phyloP scores from a whole-genome alignment of 495 filamentous ascomycete genomes.

The Talaromyces adpressus region DNA sequence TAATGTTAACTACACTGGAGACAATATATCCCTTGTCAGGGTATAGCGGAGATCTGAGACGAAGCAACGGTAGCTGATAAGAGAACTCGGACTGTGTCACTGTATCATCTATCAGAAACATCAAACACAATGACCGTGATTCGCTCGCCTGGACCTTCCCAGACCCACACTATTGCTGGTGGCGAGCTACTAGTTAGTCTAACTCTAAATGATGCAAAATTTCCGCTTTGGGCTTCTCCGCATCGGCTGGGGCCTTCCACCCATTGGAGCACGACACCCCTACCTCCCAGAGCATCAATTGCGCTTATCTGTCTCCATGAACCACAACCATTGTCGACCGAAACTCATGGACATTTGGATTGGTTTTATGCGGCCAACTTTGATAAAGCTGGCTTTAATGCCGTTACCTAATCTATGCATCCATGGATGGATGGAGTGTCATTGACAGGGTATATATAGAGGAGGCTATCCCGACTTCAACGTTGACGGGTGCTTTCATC shows the following conservation, averaged over 20 bases:
- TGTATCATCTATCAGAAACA: background rate
- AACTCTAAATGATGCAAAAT: background rate
- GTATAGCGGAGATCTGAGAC: background rate
- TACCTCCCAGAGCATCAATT: background rate
- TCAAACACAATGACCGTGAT: background rate
- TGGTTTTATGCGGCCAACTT: background rate
- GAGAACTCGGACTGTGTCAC: too few species aligned
- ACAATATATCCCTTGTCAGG: background rate
- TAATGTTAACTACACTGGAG: background rate
- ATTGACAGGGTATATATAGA: background rate
- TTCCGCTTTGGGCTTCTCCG: background rate
- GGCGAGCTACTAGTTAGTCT: too few species aligned
- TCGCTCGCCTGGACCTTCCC: slow-evolving; percentile 8
- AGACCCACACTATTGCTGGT: background rate
- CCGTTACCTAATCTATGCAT: background rate
- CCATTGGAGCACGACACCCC: background rate
- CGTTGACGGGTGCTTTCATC: background rate
- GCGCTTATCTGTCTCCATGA: background rate
- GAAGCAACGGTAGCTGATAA: too few species aligned
- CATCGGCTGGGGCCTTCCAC: slow-evolving; percentile 5
- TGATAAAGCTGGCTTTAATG: background rate
- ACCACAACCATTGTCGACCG: background rate
- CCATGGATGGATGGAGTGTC: background rate
- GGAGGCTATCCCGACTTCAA: background rate
- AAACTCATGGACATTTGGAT: background rate